Conservation (phyloP, 1,284 basidiomycete genomes). For the Trichosporon faecale region DNA sequence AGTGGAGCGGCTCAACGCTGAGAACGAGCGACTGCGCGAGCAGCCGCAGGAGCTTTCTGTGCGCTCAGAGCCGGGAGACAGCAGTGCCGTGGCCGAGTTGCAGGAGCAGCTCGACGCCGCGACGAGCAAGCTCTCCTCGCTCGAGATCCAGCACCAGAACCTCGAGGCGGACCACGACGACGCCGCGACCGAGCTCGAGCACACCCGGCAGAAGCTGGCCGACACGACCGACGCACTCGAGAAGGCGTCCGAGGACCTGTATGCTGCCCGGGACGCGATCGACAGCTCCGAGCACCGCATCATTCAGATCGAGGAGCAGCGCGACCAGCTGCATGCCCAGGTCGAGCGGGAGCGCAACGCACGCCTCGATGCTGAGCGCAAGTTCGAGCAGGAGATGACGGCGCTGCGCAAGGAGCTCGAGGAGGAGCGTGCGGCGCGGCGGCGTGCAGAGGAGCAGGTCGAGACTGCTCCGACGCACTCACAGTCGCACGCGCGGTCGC, state of each 20-base stretch:
- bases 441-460: not conserved
- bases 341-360: not conserved
- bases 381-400: not conserved
- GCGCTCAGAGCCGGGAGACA: not conserved
- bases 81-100: constrained; percentile 1
- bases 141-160: constrained; percentile 12
- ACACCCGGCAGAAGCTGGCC: not conserved
- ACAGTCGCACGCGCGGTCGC: not conserved
- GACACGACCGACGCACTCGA: not conserved
- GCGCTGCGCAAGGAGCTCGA: not conserved
- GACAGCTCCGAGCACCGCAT: not conserved
- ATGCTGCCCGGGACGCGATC: not conserved
- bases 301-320: not conserved
- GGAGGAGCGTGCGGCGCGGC: not conserved
- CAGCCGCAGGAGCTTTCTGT: not conserved
- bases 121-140: constrained; percentile 15
- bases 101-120: constrained; percentile 12
- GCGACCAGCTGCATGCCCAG: not conserved
- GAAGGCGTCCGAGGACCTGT: not conserved
- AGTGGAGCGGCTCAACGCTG: constrained; percentile 32
- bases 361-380: not conserved
- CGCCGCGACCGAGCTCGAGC: not conserved
- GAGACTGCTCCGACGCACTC: not conserved
- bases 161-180: constrained; percentile 28
- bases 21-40: constrained; percentile 34